Evolutionary conservation across 768 basidiomycete genomes (phyloP).

Genomic region (Suillus subluteus): DNA sequence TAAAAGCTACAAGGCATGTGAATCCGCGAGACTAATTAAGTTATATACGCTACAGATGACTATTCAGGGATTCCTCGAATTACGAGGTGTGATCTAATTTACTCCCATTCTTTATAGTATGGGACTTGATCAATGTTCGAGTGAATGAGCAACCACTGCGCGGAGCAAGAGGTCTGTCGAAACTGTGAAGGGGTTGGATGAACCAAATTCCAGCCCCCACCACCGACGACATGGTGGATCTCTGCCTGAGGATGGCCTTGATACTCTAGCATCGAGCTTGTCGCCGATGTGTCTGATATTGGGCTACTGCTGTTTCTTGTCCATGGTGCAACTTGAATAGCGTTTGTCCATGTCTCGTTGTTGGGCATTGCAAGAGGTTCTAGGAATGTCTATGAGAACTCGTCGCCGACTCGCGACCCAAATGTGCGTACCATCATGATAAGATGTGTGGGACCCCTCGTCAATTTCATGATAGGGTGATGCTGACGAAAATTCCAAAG

Average conservation of each 20-base stretch:
- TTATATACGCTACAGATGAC: not conserved
- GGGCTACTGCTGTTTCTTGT: constrained; percentile 5
- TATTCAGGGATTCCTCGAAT: not conserved
- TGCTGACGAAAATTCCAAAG: not conserved
- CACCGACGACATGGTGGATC: not conserved
- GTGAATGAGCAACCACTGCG: constrained; percentile 5
- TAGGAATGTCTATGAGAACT: not conserved
- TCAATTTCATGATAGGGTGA: not conserved
- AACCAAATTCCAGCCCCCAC: constrained; percentile 6
- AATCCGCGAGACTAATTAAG: not conserved
- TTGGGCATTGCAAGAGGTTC: constrained; percentile 1
- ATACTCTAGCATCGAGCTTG: constrained; percentile 3
- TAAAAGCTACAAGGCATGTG: not conserved
- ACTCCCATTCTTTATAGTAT: not conserved
- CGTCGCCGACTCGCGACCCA: not conserved
- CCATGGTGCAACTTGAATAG: not conserved
- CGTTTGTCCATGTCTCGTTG: constrained; percentile 8
- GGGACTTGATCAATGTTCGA: constrained; percentile 2
- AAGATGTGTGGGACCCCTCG: not conserved
- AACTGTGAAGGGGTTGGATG: constrained; percentile 4
- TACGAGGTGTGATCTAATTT: not conserved
- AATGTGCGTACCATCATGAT: constrained; percentile 1
- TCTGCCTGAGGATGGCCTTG: constrained; percentile 3
- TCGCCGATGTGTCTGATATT: constrained; percentile 4
- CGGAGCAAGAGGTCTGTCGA: not conserved